phyloP scores from a whole-genome alignment of 352 stramenopile genomes.

The Globisporangium ultimum region DNA sequence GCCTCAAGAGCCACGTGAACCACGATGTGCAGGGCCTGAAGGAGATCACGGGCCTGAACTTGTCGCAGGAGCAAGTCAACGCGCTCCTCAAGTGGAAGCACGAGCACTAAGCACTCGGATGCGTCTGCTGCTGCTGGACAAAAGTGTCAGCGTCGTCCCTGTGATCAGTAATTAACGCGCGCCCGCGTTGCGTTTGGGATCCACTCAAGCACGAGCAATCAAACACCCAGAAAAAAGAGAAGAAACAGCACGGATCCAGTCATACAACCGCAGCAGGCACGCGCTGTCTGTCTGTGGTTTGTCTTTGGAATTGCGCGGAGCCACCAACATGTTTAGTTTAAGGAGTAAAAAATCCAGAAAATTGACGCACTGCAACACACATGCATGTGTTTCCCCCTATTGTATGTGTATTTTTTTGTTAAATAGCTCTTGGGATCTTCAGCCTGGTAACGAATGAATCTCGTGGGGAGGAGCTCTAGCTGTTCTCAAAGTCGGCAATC shows the following conservation, averaged over 20 bases:
- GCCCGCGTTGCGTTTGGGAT: background rate
- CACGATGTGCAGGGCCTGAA: constrained; percentile 76
- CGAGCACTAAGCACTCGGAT: constrained; percentile 53
- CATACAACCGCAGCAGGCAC: too few species aligned
- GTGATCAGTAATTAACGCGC: constrained; percentile 4
- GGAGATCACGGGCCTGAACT: constrained; percentile 56
- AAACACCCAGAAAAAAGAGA: too few species aligned
- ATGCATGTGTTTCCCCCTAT: too few species aligned
- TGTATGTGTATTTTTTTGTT: too few species aligned
- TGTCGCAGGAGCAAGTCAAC: constrained; percentile 65
- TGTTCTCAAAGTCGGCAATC: constrained; percentile 40
- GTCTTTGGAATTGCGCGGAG: too few species aligned
- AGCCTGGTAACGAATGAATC: background rate
- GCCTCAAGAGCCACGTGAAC: constrained; percentile 67
- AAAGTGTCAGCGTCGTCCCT: background rate
- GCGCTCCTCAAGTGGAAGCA: constrained; percentile 90
- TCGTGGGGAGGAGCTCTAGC: constrained; percentile 11
- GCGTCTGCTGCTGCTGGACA: background rate
- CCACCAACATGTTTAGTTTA: too few species aligned
- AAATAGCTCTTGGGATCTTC: too few species aligned
- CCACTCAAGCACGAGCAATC: too few species aligned
- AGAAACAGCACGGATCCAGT: too few species aligned
- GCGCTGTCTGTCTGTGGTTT: too few species aligned
- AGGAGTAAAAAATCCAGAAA: too few species aligned
- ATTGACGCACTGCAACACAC: too few species aligned